phyloP scores from a whole-genome alignment of 495 filamentous ascomycete species.

The Glarea lozoyensis region DNA sequence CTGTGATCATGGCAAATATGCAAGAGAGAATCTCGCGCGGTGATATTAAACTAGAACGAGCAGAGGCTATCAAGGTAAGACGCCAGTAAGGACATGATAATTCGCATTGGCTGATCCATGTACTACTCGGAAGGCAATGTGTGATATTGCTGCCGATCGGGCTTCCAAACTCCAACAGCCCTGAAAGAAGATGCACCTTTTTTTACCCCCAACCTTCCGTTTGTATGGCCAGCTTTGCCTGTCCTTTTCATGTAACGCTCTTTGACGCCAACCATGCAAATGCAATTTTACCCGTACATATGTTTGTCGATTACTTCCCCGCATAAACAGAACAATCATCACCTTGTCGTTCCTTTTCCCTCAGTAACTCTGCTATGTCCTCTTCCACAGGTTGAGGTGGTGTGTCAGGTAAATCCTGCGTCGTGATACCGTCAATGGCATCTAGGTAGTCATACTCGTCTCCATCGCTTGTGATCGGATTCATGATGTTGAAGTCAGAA shows the following conservation, averaged over 20 bases:
- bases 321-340: constrained; percentile 23
- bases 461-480: constrained; percentile 12
- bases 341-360: constrained; percentile 24
- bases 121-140: constrained; percentile 35
- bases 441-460: constrained; percentile 34
- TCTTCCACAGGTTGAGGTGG: constrained; percentile 21
- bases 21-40: constrained; percentile 59
- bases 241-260: no score
- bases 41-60: constrained; percentile 57
- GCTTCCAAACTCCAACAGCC: constrained; percentile 30
- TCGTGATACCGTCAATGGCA: constrained; percentile 33
- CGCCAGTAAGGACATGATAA: constrained; percentile 2
- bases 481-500: constrained; percentile 28
- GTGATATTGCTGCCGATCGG: constrained; percentile 38
- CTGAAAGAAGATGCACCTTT: constrained; percentile 17
- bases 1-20: constrained; percentile 81
- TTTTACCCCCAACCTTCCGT: constrained; percentile 5
- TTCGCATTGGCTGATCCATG: constrained; percentile 7
- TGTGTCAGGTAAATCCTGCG: constrained; percentile 16
- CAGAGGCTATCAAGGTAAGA: constrained; percentile 67
- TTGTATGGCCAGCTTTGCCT: constrained; percentile 4
- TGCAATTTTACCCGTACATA: no score
- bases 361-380: constrained; percentile 20
- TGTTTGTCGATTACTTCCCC: no score
- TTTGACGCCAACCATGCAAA: constrained; percentile 11